Evolutionary conservation across 345 rosid genomes (phyloP).

Genomic region (Salix brachista): DNA sequence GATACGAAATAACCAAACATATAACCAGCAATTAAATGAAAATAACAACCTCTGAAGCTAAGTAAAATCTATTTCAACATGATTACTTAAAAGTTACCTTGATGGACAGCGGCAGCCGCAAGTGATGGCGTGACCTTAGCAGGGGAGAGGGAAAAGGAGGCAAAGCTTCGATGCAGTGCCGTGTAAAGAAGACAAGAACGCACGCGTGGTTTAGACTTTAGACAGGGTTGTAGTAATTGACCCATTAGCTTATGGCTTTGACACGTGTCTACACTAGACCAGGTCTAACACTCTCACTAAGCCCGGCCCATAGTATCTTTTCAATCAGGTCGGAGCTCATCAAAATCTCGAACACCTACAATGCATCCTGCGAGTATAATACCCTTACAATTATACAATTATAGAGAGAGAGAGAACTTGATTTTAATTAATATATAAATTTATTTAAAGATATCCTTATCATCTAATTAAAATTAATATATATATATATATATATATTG

Average conservation of each 20-base stretch:
- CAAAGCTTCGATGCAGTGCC: background rate
- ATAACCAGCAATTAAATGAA: background rate
- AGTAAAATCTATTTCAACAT: background rate
- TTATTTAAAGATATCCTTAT: too few relatives aligned
- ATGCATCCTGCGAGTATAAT: too few relatives aligned
- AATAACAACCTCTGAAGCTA: background rate
- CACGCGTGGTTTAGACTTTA: too few relatives aligned
- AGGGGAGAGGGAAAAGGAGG: background rate
- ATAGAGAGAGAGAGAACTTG: too few relatives aligned
- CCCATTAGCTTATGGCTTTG: background rate
- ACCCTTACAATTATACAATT: too few relatives aligned
- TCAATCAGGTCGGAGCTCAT: background rate
- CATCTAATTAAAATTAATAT: too few relatives aligned
- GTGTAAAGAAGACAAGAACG: too few relatives aligned
- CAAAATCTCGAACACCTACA: too few relatives aligned
- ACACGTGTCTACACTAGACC: background rate
- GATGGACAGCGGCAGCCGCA: background rate
- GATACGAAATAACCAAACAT: background rate
- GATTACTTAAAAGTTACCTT: background rate
- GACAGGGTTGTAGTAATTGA: too few relatives aligned
- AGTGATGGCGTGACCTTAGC: background rate
- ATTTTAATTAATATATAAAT: too few relatives aligned
- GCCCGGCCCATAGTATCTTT: background rate
- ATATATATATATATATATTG: too few relatives aligned
- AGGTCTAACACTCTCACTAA: background rate